Evolutionary conservation across 768 basidiomycete species (phyloP).

Genomic region (Mrakia gelida): DNA sequence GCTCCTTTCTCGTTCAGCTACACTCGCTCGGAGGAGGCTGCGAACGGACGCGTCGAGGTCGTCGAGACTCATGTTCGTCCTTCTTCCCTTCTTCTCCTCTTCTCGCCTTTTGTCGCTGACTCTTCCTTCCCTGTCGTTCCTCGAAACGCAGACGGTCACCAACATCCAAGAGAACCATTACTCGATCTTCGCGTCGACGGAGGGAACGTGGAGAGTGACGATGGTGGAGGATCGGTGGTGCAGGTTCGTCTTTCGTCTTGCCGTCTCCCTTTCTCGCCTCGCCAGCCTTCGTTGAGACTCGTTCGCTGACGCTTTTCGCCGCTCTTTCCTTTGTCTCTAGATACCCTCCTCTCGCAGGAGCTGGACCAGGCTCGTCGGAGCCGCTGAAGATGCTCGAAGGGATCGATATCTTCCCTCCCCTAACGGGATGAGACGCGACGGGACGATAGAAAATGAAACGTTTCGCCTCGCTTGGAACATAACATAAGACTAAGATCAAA

Average conservation of each 20-base stretch:
- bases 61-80: constrained; percentile 43
- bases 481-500: too few species aligned
- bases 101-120: not conserved
- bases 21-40: constrained; percentile 62
- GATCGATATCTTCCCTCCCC: constrained; percentile 16
- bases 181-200: constrained; percentile 83
- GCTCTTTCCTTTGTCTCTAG: not conserved
- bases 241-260: constrained; percentile 18
- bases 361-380: not conserved
- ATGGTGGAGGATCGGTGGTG: constrained; percentile 31
- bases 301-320: not conserved
- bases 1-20: constrained; percentile 97
- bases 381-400: constrained; percentile 20
- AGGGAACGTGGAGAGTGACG: constrained; percentile 52
- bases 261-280: not conserved
- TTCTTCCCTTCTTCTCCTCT: not conserved
- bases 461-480: too few species aligned
- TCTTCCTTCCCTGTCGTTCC: not conserved
- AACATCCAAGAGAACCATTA: constrained; percentile 60
- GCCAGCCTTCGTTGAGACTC: too few species aligned
- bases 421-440: not conserved
- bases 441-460: too few species aligned
- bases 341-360: constrained; percentile 18
- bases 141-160: constrained; percentile 39
- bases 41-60: constrained; percentile 27